Conservation (phyloP, 768 basidiomycete genomes). For the Pholiota molesta region DNA sequence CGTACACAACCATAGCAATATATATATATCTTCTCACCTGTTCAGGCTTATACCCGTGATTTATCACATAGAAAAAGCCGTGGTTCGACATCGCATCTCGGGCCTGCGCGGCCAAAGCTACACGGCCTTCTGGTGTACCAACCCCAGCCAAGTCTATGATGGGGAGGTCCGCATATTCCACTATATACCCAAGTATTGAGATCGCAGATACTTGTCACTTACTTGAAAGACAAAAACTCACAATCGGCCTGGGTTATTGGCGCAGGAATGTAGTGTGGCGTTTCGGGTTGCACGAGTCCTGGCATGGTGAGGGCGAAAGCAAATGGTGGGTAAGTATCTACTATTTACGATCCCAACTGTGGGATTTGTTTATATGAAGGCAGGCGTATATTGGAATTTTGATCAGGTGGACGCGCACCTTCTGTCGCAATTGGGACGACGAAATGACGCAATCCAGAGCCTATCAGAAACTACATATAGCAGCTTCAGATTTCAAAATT, state of each 20-base stretch:
- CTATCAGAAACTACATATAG: neutral
- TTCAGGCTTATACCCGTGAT: conserved; percentile 43
- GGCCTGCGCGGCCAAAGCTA: conserved; percentile 40
- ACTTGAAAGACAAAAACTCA: conserved; percentile 11
- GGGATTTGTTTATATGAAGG: no score
- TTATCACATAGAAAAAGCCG: conserved; percentile 53
- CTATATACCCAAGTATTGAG: conserved; percentile 13
- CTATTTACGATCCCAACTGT: no score
- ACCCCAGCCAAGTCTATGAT: conserved; percentile 53
- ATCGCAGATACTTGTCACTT: neutral
- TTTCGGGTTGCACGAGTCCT: conserved; percentile 16
- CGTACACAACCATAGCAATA: neutral
- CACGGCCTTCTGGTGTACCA: conserved; percentile 38
- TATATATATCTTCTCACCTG: conserved; percentile 31
- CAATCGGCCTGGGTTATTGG: conserved; percentile 21
- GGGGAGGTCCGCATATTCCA: conserved; percentile 50
- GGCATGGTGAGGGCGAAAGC: conserved; percentile 12
- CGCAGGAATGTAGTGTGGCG: conserved; percentile 24
- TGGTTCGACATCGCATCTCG: conserved; percentile 46
- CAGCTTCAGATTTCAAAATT: no score
- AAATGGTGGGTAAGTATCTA: neutral
- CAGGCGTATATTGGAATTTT: neutral
- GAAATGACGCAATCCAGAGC: conserved; percentile 10
- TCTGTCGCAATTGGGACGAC: neutral
- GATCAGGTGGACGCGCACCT: conserved; percentile 3